Evolutionary conservation across 306 rosid genomes (phyloP).

Genomic region (Medicago ruthenica): DNA sequence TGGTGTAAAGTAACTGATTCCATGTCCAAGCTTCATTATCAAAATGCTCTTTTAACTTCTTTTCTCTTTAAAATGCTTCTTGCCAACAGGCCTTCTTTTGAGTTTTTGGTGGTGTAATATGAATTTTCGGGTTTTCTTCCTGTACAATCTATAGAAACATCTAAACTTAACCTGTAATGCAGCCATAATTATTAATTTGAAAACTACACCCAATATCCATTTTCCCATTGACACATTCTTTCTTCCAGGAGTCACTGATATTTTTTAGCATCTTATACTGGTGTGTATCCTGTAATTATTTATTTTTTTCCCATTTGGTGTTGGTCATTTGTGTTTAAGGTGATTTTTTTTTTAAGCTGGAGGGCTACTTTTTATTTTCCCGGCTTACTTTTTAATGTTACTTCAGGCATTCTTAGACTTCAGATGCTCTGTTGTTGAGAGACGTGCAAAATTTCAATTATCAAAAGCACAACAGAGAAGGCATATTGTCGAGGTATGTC

Average conservation of each 20-base stretch:
- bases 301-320: slow-evolving; percentile 5
- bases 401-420: slow-evolving; percentile 86
- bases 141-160: background rate
- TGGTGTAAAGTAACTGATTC: background rate
- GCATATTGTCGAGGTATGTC: slow-evolving; percentile 85
- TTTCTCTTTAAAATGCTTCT: background rate
- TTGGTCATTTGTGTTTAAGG: background rate
- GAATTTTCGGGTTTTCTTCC: background rate
- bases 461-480: slow-evolving; percentile 81
- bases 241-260: background rate
- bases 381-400: slow-evolving; percentile 23
- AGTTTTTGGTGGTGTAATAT: background rate
- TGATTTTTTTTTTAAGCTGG: slow-evolving; percentile 14
- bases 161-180: background rate
- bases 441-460: slow-evolving; percentile 89
- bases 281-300: slow-evolving; percentile 13
- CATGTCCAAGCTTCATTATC: background rate
- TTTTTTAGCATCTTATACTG: slow-evolving; percentile 1
- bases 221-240: background rate
- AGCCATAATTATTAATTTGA: slow-evolving; percentile 4
- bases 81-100: background rate
- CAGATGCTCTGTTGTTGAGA: slow-evolving; percentile 89
- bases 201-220: background rate
- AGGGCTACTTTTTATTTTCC: slow-evolving; percentile 11
- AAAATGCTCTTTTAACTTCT: slow-evolving; percentile 8